Evolutionary conservation across 2,329 filamentous ascomycete genomes (phyloP).

Genomic region (Trichophyton benhamiae): DNA sequence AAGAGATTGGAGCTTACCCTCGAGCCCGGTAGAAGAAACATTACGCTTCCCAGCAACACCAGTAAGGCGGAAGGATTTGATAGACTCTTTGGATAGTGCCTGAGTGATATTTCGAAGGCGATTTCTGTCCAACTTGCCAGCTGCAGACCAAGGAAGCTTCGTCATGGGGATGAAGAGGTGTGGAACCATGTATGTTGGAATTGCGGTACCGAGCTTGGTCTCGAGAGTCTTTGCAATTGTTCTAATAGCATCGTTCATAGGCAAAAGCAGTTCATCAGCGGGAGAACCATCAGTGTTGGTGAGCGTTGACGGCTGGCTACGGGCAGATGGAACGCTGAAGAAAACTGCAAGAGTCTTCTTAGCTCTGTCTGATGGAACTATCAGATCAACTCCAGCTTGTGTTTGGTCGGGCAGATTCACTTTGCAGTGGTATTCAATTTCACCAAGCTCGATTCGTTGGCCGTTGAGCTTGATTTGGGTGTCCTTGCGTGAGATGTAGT

Average conservation of each 20-base stretch:
- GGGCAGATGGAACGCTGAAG: conserved; percentile 6
- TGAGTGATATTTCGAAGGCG: conserved; percentile 20
- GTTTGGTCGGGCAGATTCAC: conserved; percentile 9
- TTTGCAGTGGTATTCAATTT: conserved; percentile 19
- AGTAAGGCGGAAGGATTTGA: conserved; percentile 9
- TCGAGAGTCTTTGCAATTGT: conserved; percentile 10
- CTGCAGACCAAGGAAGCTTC: conserved; percentile 27
- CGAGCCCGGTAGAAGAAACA: conserved; percentile 5
- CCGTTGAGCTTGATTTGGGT: conserved; percentile 54
- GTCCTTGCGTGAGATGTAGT: conserved; percentile 20
- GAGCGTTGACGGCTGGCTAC: not conserved
- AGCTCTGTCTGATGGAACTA: conserved; percentile 9
- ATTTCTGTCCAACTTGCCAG: conserved; percentile 27
- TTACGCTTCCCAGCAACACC: conserved; percentile 5
- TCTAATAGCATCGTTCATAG: conserved; percentile 11
- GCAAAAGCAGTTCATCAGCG: conserved; percentile 11
- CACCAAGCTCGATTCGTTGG: conserved; percentile 22
- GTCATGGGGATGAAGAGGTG: conserved; percentile 26
- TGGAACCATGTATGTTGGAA: conserved; percentile 30
- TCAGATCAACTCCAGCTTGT: conserved; percentile 12
- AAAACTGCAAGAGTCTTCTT: conserved; percentile 13
- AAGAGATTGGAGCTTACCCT: conserved; percentile 10
- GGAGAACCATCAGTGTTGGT: conserved; percentile 8
- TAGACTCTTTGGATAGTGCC: conserved; percentile 11
- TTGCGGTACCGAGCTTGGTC: conserved; percentile 5